A percentile compares a stretch with the other conserved stretches of the same genome.
Evolutionary conservation across 495 filamentous ascomycete genomes (phyloP).

Genomic region (Apiosordaria backusii): DNA sequence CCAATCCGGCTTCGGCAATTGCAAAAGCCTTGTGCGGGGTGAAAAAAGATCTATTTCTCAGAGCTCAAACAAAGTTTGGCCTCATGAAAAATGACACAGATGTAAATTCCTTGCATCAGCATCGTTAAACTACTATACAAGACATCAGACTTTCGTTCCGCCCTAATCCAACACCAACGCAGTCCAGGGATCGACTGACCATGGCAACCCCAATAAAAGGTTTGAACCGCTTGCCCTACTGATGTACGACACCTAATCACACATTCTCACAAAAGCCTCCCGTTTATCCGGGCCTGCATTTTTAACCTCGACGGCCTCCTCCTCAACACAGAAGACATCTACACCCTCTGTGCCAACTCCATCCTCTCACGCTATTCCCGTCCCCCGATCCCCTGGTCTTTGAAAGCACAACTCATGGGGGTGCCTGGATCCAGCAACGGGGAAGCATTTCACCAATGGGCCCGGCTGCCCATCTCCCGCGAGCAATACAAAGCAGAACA

Average conservation of each 20-base stretch:
- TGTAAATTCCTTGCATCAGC: no score
- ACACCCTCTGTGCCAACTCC: conserved; percentile 71
- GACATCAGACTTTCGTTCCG: no score
- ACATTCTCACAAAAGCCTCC: neutral
- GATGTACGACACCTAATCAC: no score
- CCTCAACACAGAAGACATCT: conserved; percentile 85
- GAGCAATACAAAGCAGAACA: conserved; percentile 57
- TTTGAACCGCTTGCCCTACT: no score
- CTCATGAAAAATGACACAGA: no score
- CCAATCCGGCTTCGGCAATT: neutral
- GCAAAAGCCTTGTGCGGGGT: neutral
- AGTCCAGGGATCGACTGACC: no score
- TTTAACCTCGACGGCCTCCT: conserved; percentile 97
- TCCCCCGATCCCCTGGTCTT: conserved; percentile 71
- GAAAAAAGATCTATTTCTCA: neutral
- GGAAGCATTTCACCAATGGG: conserved; percentile 58
- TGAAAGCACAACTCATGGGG: conserved; percentile 88
- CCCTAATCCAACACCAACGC: no score
- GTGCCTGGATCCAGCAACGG: conserved; percentile 60
- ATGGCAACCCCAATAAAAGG: no score
- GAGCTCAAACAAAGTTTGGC: no score
- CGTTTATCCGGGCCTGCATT: conserved; percentile 71
- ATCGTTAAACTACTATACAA: no score
- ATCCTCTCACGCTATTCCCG: conserved; percentile 68
- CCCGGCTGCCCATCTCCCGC: conserved; percentile 67